Base-by-base conservation (phyloP, 2,329 filamentous ascomycete genomes). In the Botrytis cinerea region DNA sequence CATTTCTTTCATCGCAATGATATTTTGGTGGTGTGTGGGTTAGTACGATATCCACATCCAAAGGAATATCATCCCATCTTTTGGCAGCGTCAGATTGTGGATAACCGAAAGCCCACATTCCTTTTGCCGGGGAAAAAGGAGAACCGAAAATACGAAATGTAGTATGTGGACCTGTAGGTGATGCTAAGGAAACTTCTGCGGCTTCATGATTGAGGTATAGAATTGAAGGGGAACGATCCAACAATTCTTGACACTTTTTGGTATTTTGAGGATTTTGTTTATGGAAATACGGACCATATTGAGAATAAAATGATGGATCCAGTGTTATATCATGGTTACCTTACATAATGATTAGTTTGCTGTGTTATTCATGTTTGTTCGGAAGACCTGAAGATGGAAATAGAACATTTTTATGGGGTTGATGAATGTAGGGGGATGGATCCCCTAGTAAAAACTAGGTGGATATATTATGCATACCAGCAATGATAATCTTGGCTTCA, bases 281-380 rank as follows among this genome's bases (percentile, higher is more conserved):
- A 78, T 90, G 89, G 78, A 90, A 89, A 70, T 83, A 83, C 1
- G 79, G 77, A 0, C 86, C 86, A 77, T 90, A 84, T 59, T 86
- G 80, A 14, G 82, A 77, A 79, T 89, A 91, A 80, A 92, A 93
- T 4, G 84, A 80, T n/a, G 83, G 77, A 78, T 94, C 92, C 10
- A 94, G 86, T 0, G 91, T 92, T 68, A 92, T 84, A 79, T 94
- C 92, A 81, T 94, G 92, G 79, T 94, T 95, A 43, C 92, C 91
- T 91, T 74, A 28, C 18, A 73, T 25, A 60, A 38, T 78, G 61
- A 78, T 71, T 73, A 51, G 16, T 54, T 46, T 40, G 43, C 38
- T 38, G 38, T 38, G 38, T 57, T 28, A 18, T 28, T 54, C 16
- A 35, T 38, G 48, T 20, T 54, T n/a, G 22, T 40, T 51, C 63